These are phyloP conservation scores for Stevia rebaudiana DNA, from an alignment of 140 eudicot species.

Conservation along the genomic window DNA sequence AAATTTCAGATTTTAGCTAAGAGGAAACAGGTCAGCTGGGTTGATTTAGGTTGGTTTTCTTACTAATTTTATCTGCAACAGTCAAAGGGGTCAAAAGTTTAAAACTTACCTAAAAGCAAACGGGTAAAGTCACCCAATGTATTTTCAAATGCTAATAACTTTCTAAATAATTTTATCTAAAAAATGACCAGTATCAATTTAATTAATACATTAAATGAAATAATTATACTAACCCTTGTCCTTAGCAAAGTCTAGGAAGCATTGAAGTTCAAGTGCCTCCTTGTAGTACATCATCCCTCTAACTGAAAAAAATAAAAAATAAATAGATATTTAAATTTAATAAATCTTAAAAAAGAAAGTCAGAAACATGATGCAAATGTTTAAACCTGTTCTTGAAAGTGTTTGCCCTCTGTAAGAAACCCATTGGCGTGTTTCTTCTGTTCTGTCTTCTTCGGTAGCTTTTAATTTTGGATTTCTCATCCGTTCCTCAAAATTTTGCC, in stretches of 20 bases:
- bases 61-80: background rate
- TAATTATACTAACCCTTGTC: conserved; percentile 52
- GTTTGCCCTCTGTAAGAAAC: conserved; percentile 97
- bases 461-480: conserved; percentile 48
- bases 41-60: background rate
- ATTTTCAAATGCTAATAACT: background rate
- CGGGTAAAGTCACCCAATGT: background rate
- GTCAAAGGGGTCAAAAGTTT: background rate
- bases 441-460: conserved; percentile 38
- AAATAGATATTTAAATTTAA: background rate
- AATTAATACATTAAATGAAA: background rate
- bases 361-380: conserved; percentile 3
- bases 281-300: conserved; percentile 99
- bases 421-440: conserved; percentile 74
- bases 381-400: conserved; percentile 90
- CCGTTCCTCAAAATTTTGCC: conserved; percentile 73
- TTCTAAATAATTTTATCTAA: background rate
- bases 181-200: background rate
- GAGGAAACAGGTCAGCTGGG: background rate
- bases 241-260: conserved; percentile 78
- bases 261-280: conserved; percentile 89
- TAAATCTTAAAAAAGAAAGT: conserved; percentile 1
- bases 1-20: background rate
- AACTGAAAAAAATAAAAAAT: conserved; percentile 36
- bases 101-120: background rate